Evolutionary conservation across 768 basidiomycete species (phyloP), one percentile per base, ranked within the genome.

Genomic region (Myochromella boudieri): DNA sequence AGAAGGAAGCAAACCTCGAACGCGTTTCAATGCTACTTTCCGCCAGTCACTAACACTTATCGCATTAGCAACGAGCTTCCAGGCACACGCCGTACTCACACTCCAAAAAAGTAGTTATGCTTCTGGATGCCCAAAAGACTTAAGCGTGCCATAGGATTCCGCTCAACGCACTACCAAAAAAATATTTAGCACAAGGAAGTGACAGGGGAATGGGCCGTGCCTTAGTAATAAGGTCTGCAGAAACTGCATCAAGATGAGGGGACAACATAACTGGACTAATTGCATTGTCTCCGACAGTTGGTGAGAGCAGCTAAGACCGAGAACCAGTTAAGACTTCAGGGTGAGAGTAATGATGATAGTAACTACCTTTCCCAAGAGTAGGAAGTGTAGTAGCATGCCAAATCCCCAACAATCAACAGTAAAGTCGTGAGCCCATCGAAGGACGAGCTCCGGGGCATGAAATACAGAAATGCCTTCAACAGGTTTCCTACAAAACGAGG

Each of bases 401-500:
- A 83, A 80, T 0, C 74, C 74, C 82, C 82, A 85, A 52, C 71
- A 75, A 59, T 85, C 82, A 15, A 78, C 78, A 11, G 71, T 63
- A 18, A 57, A 64, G 51, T 79, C 75, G 42, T 78, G 73, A 12
- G 65, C 56, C 82, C 82, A 85, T 0, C 76, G 76, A 7, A 83
- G 63, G 10, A 81, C 48, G 0, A 78, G 49, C 51, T 84, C 82
- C 1, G 82, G 81, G 3, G 82, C 78, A 17, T 63, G 67, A 53
- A 74, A 78, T 32, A 55, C 37, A 42, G 48, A 49, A n/a, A 38
- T 31, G 7, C 31, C 20, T 20, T 43, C 10, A 36, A 54, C 53
- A 1, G 78, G 74, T 48, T 63, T 72, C 17, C 60, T 68, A n/a
- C 59, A 44, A n/a, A n/a, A n/a, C 60, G 82, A 81, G 10, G 80